phyloP scores from a whole-genome alignment of 2,329 filamentous ascomycete species.

The Thelonectria blattea region DNA sequence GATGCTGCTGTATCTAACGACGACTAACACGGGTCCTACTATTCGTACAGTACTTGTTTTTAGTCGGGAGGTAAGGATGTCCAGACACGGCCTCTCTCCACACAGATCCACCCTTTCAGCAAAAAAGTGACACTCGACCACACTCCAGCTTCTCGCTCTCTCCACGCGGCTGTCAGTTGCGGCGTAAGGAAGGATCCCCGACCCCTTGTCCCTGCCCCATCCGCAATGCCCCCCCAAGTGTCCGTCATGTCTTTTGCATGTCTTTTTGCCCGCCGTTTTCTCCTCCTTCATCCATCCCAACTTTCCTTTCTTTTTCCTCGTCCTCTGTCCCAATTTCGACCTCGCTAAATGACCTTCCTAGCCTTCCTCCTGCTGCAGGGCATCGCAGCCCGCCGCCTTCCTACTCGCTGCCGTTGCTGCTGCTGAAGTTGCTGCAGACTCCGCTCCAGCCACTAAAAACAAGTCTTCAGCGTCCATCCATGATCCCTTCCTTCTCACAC shows the following conservation, averaged over 20 bases:
- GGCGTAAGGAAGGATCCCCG: constrained; percentile 30
- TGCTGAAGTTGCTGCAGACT: background rate
- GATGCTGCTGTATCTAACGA: background rate
- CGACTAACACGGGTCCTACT: background rate
- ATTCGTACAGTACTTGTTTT: constrained; percentile 1
- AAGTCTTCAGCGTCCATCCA: constrained; percentile 24
- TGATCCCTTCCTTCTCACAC: constrained; percentile 19
- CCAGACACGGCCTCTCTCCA: constrained; percentile 8
- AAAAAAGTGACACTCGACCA: constrained; percentile 12
- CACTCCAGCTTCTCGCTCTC: constrained; percentile 12
- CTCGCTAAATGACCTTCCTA: background rate
- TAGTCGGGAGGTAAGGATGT: background rate
- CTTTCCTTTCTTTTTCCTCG: constrained; percentile 3
- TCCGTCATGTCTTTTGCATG: constrained; percentile 16
- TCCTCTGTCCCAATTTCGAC: background rate
- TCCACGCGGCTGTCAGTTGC: constrained; percentile 26
- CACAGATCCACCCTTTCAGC: constrained; percentile 14
- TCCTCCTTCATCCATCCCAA: constrained; percentile 10
- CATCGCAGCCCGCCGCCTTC: constrained; percentile 13
- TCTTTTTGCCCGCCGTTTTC: constrained; percentile 1
- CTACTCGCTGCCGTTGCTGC: constrained; percentile 4
- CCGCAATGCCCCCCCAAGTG: constrained; percentile 35
- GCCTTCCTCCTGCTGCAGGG: background rate
- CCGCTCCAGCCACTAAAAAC: constrained; percentile 13
- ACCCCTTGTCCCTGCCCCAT: constrained; percentile 34